Evolutionary conservation across 805 yeast genomes (phyloP).

Genomic region (Saccharomycopsis selenospora): DNA sequence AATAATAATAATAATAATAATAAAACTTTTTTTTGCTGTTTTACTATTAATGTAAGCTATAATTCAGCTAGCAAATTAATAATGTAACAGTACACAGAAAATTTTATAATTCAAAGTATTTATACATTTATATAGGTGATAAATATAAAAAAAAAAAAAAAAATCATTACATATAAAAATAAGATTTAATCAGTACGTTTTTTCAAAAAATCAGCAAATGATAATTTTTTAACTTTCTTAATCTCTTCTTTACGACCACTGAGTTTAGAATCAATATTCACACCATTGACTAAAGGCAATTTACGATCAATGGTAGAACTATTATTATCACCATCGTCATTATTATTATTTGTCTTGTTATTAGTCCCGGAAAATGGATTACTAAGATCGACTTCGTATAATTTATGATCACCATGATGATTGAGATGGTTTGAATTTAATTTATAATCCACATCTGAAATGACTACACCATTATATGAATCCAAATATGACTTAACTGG

Average conservation of each 20-base stretch:
- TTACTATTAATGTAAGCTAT: too few species aligned
- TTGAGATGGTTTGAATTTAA: not conserved
- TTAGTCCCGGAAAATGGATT: slow-evolving; percentile 10
- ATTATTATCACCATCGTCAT: slow-evolving; percentile 11
- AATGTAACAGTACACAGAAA: too few species aligned
- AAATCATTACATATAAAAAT: not conserved
- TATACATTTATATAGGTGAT: too few species aligned
- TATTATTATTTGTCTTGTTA: slow-evolving; percentile 2
- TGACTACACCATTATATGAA: not conserved
- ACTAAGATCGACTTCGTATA: not conserved
- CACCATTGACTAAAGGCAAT: slow-evolving; percentile 16
- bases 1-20: too few species aligned
- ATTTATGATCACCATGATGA: not conserved
- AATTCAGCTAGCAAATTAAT: too few species aligned
- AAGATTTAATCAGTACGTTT: slow-evolving; percentile 26
- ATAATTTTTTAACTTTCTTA: slow-evolving; percentile 48
- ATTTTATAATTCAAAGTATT: too few species aligned
- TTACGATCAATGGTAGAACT: slow-evolving; percentile 10
- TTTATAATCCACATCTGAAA: not conserved
- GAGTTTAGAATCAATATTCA: not conserved
- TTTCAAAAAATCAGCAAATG: slow-evolving; percentile 71
- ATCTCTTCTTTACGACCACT: slow-evolving; percentile 25
- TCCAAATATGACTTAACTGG: slow-evolving; percentile 11
- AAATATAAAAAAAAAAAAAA: not conserved
- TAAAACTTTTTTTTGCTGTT: too few species aligned